A percentile compares a stretch with the other conserved stretches of the same genome.
These are phyloP conservation scores for Apophysomyces ossiformis DNA, from an alignment of 371 early-diverging fungal species.

Conservation along the genomic window DNA sequence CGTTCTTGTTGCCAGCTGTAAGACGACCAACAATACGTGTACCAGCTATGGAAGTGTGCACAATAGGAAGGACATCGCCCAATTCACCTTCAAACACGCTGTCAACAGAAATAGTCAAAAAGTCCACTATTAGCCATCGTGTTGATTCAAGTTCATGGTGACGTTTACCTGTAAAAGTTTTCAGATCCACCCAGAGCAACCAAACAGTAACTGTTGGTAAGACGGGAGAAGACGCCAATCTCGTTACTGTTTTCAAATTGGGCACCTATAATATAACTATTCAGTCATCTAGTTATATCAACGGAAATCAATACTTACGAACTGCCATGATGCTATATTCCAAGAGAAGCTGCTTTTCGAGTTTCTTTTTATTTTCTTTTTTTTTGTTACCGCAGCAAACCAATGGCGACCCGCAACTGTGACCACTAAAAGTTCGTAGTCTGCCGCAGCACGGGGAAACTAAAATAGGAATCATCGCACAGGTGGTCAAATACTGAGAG, in stretches of 20 bases:
- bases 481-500: not conserved
- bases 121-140: conserved; percentile 1
- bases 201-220: conserved; percentile 99
- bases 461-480: too few relatives aligned
- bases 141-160: not conserved
- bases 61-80: conserved; percentile 96
- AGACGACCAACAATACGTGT: conserved; percentile 98
- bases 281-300: not conserved
- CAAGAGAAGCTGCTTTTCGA: not conserved
- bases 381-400: not conserved
- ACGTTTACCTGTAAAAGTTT: conserved; percentile 93
- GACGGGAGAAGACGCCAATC: conserved; percentile 97
- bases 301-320: conserved; percentile 33
- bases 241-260: conserved; percentile 99
- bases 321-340: conserved; percentile 36
- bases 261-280: conserved; percentile 58
- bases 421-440: not conserved
- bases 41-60: conserved; percentile 98
- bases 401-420: not conserved
- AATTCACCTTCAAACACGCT: conserved; percentile 97
- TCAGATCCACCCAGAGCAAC: conserved; percentile 98
- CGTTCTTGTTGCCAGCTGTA: conserved; percentile 96
- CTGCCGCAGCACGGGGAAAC: not conserved
- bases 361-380: not conserved
- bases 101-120: not conserved